A percentile compares a stretch with the other conserved stretches of the same genome.
Conservation (phyloP, 768 basidiomycete species). For the Cytidiella melzeri region DNA sequence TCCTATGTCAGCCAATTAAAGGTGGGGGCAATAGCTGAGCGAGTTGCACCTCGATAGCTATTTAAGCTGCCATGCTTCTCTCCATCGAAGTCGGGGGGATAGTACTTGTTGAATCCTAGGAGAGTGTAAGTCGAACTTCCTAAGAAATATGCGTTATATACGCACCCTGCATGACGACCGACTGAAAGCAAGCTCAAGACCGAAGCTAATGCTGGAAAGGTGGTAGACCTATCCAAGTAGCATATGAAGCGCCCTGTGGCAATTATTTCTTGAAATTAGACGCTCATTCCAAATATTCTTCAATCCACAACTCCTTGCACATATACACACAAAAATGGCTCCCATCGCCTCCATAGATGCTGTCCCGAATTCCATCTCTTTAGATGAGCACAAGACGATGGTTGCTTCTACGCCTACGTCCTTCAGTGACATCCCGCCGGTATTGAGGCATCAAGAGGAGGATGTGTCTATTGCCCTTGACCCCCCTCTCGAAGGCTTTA, state of each 20-base stretch:
- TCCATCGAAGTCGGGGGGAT: conserved; percentile 71
- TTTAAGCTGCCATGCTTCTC: conserved; percentile 69
- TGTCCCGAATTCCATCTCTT: conserved; percentile 41
- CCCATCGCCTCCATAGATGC: conserved; percentile 29
- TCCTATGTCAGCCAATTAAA: conserved; percentile 3
- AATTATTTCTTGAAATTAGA: neutral
- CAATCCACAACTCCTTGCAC: neutral
- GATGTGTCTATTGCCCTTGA: conserved; percentile 65
- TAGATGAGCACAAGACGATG: conserved; percentile 62
- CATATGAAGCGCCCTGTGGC: no score
- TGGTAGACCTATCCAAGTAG: no score
- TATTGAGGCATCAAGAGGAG: conserved; percentile 69
- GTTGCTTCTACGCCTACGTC: conserved; percentile 79
- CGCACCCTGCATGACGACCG: no score
- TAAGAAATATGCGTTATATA: no score
- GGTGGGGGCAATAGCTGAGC: neutral
- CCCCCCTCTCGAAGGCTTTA: conserved; percentile 60
- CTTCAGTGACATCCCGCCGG: conserved; percentile 79
- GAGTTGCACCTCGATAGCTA: conserved; percentile 53
- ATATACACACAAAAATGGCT: conserved; percentile 16
- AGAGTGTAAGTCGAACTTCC: no score
- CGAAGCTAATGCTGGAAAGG: no score
- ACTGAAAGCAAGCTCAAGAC: no score
- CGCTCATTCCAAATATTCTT: no score
- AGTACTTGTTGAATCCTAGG: conserved; percentile 72